Conservation (phyloP, 768 basidiomycete species). For the Russula emetica region DNA sequence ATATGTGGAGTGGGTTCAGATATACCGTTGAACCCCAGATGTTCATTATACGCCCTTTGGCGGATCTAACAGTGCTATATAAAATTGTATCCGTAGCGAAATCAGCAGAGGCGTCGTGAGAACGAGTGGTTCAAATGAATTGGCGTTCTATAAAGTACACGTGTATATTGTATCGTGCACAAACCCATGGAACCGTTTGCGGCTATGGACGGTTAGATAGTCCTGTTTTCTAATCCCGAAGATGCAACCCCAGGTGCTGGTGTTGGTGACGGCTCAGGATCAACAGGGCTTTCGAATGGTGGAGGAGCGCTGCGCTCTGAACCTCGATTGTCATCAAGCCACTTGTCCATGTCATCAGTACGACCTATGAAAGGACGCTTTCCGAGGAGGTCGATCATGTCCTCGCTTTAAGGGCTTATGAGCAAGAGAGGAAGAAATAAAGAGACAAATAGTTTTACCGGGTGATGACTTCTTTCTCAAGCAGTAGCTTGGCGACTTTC, state of each 20-base stretch:
- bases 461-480: constrained; percentile 96
- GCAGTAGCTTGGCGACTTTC: constrained; percentile 82
- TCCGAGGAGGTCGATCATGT: constrained; percentile 80
- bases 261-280: constrained; percentile 34
- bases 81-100: background rate
- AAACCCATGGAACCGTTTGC: constrained; percentile 8
- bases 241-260: constrained; percentile 51
- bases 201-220: constrained; percentile 14
- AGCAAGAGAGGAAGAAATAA: background rate
- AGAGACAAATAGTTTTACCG: constrained; percentile 47
- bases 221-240: constrained; percentile 37
- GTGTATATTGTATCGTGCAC: constrained; percentile 1
- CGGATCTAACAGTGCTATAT: background rate
- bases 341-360: constrained; percentile 93
- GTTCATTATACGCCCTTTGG: constrained; percentile 2
- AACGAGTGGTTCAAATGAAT: constrained; percentile 8
- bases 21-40: constrained; percentile 45
- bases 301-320: constrained; percentile 59
- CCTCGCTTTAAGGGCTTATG: constrained; percentile 51
- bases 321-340: constrained; percentile 79
- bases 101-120: constrained; percentile 4
- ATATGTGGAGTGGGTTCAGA: constrained; percentile 73
- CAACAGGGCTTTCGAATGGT: constrained; percentile 45
- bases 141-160: constrained; percentile 15
- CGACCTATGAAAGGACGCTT: constrained; percentile 75